Evolutionary conservation across 768 basidiomycete genomes (phyloP).

Genomic region (Hygrophorus pudorinus): DNA sequence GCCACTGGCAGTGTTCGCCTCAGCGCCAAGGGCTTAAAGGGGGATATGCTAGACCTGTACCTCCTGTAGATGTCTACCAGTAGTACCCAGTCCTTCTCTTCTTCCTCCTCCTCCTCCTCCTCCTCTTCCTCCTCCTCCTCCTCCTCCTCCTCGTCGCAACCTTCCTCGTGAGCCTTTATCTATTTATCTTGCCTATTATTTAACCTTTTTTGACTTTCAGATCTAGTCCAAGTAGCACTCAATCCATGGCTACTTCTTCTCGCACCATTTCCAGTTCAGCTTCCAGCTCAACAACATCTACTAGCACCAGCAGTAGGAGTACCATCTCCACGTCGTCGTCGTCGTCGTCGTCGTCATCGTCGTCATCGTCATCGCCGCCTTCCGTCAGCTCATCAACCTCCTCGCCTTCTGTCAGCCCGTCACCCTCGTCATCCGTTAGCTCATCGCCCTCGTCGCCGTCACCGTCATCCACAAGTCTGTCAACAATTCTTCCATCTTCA

Average conservation of each 20-base stretch:
- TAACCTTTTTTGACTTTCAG: no score
- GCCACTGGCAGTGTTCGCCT: no score
- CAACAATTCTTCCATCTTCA: slow-evolving; percentile 11
- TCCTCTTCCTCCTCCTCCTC: slow-evolving; percentile 11
- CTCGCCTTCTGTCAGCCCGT: slow-evolving; percentile 7
- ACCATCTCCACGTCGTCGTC: not conserved
- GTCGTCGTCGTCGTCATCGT: slow-evolving; percentile 7
- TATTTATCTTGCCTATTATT: no score
- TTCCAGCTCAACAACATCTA: no score
- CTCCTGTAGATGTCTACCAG: no score
- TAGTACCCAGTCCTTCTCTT: slow-evolving; percentile 3
- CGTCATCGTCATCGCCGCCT: slow-evolving; percentile 6
- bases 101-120: slow-evolving; percentile 10
- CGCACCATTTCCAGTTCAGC: no score
- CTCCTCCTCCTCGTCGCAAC: slow-evolving; percentile 12
- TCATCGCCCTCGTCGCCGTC: slow-evolving; percentile 9
- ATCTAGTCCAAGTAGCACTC: no score
- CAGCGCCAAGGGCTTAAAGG: no score
- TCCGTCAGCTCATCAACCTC: slow-evolving; percentile 6
- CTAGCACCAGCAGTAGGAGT: no score
- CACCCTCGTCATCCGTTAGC: slow-evolving; percentile 4
- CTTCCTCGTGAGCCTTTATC: slow-evolving; percentile 15
- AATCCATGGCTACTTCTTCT: no score
- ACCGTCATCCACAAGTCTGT: slow-evolving; percentile 11
- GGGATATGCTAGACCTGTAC: no score